Base-by-base conservation (phyloP, 2,329 filamentous ascomycete species). In the Fusarium mangiferae region DNA sequence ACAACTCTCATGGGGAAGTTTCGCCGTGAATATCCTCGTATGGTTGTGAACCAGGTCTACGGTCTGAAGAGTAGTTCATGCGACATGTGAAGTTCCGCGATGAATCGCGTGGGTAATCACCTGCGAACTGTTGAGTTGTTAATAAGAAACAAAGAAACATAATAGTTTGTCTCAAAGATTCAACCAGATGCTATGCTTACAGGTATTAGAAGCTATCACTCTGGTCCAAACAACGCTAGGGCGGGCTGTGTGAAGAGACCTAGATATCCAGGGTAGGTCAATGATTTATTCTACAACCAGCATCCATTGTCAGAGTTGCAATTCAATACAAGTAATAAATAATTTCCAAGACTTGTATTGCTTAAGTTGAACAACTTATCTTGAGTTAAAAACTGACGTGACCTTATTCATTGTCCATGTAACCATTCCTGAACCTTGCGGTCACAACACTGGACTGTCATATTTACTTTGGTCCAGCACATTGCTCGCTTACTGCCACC, bases 381-480 rank as follows among this genome's bases (percentile, higher is more conserved):
- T n/a, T 7, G 7, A n/a, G 4, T n/a, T 7, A 6, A 14, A n/a
- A 5, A 9, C 11, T 18, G 7, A 10, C 0, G 3, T 13, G 20
- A n/a, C 24, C 26, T 51, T 6, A 20, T 18, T 9, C 5, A 14
- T 9, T 13, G 35, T 18, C 6, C 3, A 28, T n/a, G 20, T 15
- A 17, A 13, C 35, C 14, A 28, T 54, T 38, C 28, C n/a, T 35
- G 9, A 35, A 15, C 8, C 6, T 35, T 13, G 5, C 26, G 12
- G 24, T 15, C 9, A 8, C 6, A 11, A 36, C 1, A 22, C 26
- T 11, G 4, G 6, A 2, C 2, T 8, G 17, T 7, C 10, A 24
- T 42, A 4, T 3, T 3, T 1, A 24, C 10, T 5, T 20, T 15
- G 13, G 9, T 14, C 8, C 1, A 9, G 15, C 48, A 20, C 7